phyloP scores from a whole-genome alignment of 805 yeast species.

The Starmerella floricola region DNA sequence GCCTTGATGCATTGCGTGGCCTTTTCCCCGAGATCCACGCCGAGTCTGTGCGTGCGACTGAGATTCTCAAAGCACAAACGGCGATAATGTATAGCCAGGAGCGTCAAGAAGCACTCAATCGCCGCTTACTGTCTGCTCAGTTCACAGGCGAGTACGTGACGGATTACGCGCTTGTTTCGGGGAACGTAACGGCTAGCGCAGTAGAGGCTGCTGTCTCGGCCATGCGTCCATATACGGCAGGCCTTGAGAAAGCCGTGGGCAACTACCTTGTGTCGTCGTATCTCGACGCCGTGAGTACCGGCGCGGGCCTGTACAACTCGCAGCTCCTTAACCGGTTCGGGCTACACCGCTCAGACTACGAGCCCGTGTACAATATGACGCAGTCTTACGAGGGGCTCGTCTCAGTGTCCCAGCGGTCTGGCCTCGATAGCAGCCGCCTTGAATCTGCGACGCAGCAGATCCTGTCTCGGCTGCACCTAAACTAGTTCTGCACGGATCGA shows the following conservation, averaged over 20 bases:
- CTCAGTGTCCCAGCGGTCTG: not conserved
- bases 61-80: not conserved
- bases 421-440: no score
- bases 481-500: no score
- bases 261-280: constrained; percentile 8
- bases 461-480: not conserved
- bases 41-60: not conserved
- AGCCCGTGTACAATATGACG: not conserved
- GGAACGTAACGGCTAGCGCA: not conserved
- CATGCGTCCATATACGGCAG: constrained; percentile 4
- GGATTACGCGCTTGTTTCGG: constrained; percentile 1
- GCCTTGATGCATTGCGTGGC: no score
- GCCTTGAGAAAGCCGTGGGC: constrained; percentile 2
- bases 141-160: constrained; percentile 4
- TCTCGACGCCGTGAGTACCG: constrained; percentile 6
- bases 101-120: constrained; percentile 8
- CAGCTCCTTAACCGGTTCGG: not conserved
- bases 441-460: not conserved
- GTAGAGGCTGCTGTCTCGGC: not conserved
- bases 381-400: constrained; percentile 1
- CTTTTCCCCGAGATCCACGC: not conserved
- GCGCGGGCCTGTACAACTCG: constrained; percentile 3
- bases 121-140: constrained; percentile 6
- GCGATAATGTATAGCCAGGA: constrained; percentile 4
- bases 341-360: not conserved